phyloP scores from a whole-genome alignment of 768 basidiomycete genomes.

The Pholiota microspora region DNA sequence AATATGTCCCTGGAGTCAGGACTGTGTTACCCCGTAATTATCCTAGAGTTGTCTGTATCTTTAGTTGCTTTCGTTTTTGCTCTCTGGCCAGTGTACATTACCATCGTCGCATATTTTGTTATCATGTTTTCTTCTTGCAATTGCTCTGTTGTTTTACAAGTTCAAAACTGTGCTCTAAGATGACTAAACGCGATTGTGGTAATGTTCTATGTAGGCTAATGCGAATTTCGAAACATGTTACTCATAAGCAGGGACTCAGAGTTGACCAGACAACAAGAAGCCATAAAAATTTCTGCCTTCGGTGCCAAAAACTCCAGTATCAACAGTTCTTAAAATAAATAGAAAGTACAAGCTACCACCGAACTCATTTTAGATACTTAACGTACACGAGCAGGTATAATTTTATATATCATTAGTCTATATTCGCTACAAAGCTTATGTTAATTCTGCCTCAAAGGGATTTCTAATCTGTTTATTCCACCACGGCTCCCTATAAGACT shows the following conservation, averaged over 20 bases:
- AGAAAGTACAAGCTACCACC: no score
- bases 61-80: neutral
- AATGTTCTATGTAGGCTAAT: neutral
- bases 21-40: neutral
- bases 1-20: neutral
- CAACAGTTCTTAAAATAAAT: neutral
- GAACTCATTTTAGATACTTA: no score
- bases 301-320: neutral
- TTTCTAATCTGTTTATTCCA: neutral
- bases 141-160: neutral
- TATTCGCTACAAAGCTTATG: neutral
- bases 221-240: neutral
- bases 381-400: neutral
- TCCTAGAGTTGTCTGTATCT: neutral
- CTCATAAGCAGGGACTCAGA: neutral
- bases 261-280: no score
- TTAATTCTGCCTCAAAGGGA: neutral
- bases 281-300: neutral
- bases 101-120: neutral
- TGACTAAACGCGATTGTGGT: neutral
- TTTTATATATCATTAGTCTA: no score
- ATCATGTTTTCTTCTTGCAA: neutral
- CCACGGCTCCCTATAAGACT: constrained; percentile 8
- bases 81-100: neutral
- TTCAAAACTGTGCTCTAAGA: neutral